Conservation (phyloP, 257 asterid species). For the Solanum tarapatanum region DNA sequence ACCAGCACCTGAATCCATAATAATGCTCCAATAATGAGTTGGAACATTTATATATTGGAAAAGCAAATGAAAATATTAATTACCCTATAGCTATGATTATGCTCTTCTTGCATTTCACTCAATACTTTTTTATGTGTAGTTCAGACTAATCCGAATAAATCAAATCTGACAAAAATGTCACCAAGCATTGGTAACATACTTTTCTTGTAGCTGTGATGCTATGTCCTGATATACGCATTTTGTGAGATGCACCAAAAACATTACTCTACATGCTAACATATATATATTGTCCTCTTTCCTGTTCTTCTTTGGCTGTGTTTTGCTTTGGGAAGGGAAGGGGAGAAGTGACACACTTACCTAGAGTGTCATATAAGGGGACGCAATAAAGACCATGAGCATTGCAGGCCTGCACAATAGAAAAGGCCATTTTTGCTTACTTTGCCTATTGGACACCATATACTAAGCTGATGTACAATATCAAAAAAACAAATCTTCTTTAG, state of each 20-base stretch:
- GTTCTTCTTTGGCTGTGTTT: background rate
- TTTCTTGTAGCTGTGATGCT: background rate
- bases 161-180: background rate
- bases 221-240: background rate
- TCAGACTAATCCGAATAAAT: background rate
- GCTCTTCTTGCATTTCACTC: background rate
- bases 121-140: background rate
- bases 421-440: background rate
- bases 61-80: background rate
- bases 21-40: background rate
- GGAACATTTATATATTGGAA: too few relatives aligned
- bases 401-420: conserved; percentile 49
- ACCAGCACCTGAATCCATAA: conserved; percentile 53
- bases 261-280: background rate
- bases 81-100: background rate
- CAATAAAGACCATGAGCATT: conserved; percentile 68
- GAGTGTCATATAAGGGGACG: conserved; percentile 72
- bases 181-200: background rate
- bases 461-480: background rate
- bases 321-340: background rate
- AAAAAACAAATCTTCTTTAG: background rate
- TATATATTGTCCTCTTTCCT: background rate
- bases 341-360: conserved; percentile 30
- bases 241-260: background rate
- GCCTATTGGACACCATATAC: background rate